Evolutionary conservation across 2,329 filamentous ascomycete species (phyloP), one percentile per base, ranked within the genome.

Genomic region (Paecilomyces fulvus): DNA sequence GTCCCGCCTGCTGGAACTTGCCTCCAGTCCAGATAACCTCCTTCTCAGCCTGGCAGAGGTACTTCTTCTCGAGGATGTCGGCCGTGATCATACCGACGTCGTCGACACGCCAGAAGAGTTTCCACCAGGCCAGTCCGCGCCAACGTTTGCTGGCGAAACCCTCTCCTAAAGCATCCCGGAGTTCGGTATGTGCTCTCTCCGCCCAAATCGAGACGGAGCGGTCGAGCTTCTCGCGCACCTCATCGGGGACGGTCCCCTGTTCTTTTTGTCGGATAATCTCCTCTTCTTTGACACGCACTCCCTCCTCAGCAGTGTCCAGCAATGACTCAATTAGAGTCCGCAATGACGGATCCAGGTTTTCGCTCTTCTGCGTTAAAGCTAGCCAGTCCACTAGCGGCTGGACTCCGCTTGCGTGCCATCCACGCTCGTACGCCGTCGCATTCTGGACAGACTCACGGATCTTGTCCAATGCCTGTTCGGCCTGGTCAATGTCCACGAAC

Each of bases 31-130:
- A 95, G 51, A 96, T 86, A n/a, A 90, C 81, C 55, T 85, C 86
- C 63, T 86, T 86, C 71, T 96, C 92, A 0, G 92, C 87, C 3
- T 82, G 82, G 0, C 85, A 82, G 3, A 99, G 80, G 77, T 95
- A 97, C 6, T 83, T 80, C 60, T 86, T 85, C 58, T 83, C 82
- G 2, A 96, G 77, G 58, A 96, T 87, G 63, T 94, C 88, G 0
- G 85, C 83, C 2, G 88, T 86, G 55, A 96, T 85, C 80, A 92
- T 88, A 2, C 85, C 84, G 10, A 96, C 90, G 65, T 96, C 92
- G 67, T 97, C 92, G 23, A 94, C 91, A 20, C 90, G 85, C 91
- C 91, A 96, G 68, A 96, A 91, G 0, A 97, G 80, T 70, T 95
- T 95, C 88, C 90, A 96, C 92, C 92, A 97, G 14, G 85, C 82